Base-by-base conservation (phyloP, 208 protist species). In the Naegleria lovaniensis region DNA sequence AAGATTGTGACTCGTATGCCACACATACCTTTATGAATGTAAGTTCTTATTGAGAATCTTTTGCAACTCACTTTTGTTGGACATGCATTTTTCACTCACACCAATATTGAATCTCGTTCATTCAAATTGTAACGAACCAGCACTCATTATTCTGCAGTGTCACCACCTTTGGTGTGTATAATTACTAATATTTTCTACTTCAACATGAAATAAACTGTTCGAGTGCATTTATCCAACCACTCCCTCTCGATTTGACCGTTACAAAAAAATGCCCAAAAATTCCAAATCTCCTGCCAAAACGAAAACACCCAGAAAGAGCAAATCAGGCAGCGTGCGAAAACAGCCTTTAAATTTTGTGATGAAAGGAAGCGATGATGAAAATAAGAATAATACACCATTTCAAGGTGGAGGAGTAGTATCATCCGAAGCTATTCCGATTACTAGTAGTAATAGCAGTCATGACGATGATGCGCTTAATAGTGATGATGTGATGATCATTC, bases 1-100 rank as follows among this genome's bases (percentile, higher is more conserved):
- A 95, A 0, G 97, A 98, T 93, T 97, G 96, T n/a, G 97, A 98
- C 93, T 96, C 96, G 90, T 98, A 97, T 92, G 94, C 97, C 58
- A 95, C 97, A 91, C 95, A 98, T 91, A 95, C 97, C 36, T 98
- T 97, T 92, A 94, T 97, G 59, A 97, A 92, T 91, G 91, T 91
- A 90, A 90, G 88, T 90, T n/a, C n/a, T n/a, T n/a, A n/a, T n/a
- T n/a, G n/a, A n/a, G n/a, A n/a, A n/a, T n/a, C n/a, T n/a, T n/a
- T n/a, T n/a, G n/a, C n/a, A n/a, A n/a, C n/a, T n/a, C n/a, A n/a
- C n/a, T n/a, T n/a, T n/a, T n/a, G n/a, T n/a, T n/a, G n/a, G n/a
- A n/a, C n/a, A n/a, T n/a, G n/a, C n/a, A n/a, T n/a, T n/a, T n/a
- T n/a, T n/a, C 15, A 58, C 40, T 19, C 15, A 19, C 43, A 9